Evolutionary conservation across 257 asterid species (phyloP).

Genomic region (Nicotiana noctiflora): DNA sequence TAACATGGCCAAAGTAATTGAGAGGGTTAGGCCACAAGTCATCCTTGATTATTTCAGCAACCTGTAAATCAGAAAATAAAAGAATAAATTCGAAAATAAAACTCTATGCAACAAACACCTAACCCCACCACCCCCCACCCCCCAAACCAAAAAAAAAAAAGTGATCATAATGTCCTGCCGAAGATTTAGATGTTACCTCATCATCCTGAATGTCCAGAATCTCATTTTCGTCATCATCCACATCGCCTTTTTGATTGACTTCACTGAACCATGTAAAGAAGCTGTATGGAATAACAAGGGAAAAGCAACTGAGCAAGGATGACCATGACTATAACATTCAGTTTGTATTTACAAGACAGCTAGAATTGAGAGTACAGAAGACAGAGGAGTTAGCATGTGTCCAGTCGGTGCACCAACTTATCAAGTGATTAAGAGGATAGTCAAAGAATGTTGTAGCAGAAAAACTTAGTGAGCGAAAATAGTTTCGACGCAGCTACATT

Average conservation of each 20-base stretch:
- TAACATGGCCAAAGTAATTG: slow-evolving; percentile 47
- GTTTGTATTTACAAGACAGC: neutral
- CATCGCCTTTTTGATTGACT: slow-evolving; percentile 51
- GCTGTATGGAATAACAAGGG: slow-evolving; percentile 37
- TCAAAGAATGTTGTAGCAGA: neutral
- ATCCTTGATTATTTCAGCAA: slow-evolving; percentile 75
- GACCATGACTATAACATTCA: neutral
- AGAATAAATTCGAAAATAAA: neutral
- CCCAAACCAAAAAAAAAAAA: no score
- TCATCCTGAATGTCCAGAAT: slow-evolving; percentile 56
- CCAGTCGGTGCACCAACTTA: neutral
- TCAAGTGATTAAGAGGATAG: neutral
- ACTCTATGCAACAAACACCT: neutral
- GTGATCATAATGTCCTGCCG: neutral
- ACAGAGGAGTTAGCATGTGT: neutral
- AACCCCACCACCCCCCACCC: no score
- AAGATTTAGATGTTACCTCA: slow-evolving; percentile 42
- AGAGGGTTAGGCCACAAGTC: slow-evolving; percentile 75
- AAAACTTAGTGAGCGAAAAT: neutral
- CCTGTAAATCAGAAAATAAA: slow-evolving; percentile 25
- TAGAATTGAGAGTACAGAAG: neutral
- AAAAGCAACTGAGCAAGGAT: neutral
- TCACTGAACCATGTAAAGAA: slow-evolving; percentile 84
- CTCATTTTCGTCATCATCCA: slow-evolving; percentile 43
- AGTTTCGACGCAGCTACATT: neutral